A percentile compares a stretch with the other conserved stretches of the same genome.
Evolutionary conservation across 345 rosid genomes (phyloP).

Genomic region (Citrus inodora): DNA sequence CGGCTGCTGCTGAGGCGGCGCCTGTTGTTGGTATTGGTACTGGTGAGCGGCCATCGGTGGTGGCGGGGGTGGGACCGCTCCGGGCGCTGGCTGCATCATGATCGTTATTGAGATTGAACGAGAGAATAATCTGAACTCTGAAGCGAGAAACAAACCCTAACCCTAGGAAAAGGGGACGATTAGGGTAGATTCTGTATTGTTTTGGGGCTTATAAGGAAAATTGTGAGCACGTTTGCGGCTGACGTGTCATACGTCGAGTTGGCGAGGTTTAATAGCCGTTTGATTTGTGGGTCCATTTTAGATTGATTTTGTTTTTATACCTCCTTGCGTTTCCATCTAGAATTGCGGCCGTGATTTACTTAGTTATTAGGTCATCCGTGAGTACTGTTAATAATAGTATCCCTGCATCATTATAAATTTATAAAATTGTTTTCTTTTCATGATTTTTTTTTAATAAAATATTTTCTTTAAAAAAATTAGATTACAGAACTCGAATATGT

Average conservation of each 20-base stretch:
- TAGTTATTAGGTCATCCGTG: not conserved
- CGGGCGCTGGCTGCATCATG: slow-evolving; percentile 70
- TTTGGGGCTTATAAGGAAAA: not conserved
- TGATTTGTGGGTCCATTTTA: not conserved
- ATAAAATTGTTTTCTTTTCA: no score
- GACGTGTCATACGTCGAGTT: not conserved
- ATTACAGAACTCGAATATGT: no score
- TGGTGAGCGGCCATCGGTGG: slow-evolving; percentile 35
- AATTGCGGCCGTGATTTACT: not conserved
- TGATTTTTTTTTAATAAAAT: no score
- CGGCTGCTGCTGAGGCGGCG: slow-evolving; percentile 41
- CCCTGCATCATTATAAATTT: no score
- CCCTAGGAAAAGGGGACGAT: slow-evolving; percentile 19
- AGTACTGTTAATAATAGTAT: no score
- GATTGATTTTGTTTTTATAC: not conserved
- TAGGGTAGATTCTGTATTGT: not conserved
- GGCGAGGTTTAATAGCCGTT: not conserved
- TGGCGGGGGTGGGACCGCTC: slow-evolving; percentile 41
- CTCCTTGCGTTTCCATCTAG: not conserved
- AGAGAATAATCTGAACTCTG: not conserved
- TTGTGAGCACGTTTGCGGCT: not conserved
- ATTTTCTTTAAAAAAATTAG: no score
- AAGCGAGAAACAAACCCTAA: slow-evolving; percentile 22
- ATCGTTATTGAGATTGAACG: not conserved
- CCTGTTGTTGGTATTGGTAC: slow-evolving; percentile 44